Evolutionary conservation across 345 rosid genomes (phyloP).

Genomic region (Jatropha curcas): DNA sequence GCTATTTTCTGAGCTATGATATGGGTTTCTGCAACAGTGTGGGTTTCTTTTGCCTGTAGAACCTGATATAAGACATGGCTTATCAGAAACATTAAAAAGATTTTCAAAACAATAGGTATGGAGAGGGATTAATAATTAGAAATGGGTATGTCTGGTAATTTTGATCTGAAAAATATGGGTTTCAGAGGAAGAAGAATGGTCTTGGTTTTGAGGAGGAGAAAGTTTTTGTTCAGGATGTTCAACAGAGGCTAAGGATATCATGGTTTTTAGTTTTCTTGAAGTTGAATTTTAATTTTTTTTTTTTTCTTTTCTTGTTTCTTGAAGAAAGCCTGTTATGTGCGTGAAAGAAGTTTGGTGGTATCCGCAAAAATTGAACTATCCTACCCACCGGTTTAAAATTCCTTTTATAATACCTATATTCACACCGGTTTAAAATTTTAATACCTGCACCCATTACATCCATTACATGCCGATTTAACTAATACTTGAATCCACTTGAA

Average conservation of each 20-base stretch:
- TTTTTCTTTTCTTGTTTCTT: neutral
- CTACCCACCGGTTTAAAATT: too few species aligned
- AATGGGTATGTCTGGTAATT: conserved; percentile 71
- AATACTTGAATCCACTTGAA: too few species aligned
- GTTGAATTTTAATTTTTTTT: too few species aligned
- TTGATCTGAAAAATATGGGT: conserved; percentile 68
- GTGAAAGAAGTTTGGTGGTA: too few species aligned
- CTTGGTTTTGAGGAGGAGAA: conserved; percentile 15
- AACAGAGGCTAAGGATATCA: conserved; percentile 28
- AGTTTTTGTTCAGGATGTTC: conserved; percentile 25
- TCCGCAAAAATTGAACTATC: too few species aligned
- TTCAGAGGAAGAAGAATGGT: conserved; percentile 8
- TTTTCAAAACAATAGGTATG: conserved; percentile 72
- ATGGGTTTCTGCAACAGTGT: conserved; percentile 54
- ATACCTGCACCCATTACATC: too few species aligned
- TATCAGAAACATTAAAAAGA: conserved; percentile 35
- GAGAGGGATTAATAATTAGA: conserved; percentile 73
- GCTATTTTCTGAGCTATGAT: conserved; percentile 52
- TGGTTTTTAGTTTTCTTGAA: neutral
- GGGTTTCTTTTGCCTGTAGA: conserved; percentile 47
- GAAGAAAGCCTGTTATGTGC: neutral
- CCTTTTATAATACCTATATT: too few species aligned
- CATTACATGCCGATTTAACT: too few species aligned
- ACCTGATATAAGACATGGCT: conserved; percentile 67
- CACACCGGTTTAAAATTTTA: too few species aligned